These are phyloP conservation scores for Elaeis guineensis DNA, from an alignment of 176 grass and related monocot species.

Conservation along the genomic window DNA sequence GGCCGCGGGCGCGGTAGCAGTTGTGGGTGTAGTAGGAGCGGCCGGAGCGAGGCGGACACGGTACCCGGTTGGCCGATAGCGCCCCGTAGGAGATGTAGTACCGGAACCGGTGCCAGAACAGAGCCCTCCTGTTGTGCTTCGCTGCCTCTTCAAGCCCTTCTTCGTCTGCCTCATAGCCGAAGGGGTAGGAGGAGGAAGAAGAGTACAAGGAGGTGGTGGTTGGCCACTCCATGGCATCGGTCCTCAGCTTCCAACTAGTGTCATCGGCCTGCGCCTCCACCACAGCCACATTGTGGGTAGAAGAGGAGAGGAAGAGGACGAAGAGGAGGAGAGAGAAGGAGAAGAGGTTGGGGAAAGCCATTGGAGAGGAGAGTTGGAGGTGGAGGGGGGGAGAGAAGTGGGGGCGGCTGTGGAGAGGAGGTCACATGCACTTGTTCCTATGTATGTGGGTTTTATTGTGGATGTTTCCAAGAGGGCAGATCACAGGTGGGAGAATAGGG, in stretches of 20 bases:
- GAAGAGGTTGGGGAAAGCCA: not conserved
- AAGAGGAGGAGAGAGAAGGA: not conserved
- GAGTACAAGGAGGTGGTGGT: too few relatives aligned
- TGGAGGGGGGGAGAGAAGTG: not conserved
- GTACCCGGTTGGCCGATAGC: constrained; percentile 24
- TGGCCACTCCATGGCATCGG: constrained; percentile 3
- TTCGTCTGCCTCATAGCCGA: not conserved
- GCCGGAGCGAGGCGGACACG: constrained; percentile 25
- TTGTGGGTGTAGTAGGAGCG: constrained; percentile 32
- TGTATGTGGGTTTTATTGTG: too few relatives aligned
- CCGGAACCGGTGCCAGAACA: constrained; percentile 10
- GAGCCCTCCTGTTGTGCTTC: not conserved
- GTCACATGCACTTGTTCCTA: too few relatives aligned
- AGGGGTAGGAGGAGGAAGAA: constrained; percentile 10
- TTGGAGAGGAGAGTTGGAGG: not conserved
- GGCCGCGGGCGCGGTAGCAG: constrained; percentile 20
- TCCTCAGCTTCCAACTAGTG: not conserved
- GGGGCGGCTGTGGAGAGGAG: not conserved
- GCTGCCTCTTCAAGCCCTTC: not conserved
- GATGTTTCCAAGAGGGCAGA: too few relatives aligned
- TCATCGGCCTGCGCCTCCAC: not conserved
- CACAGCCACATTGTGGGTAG: not conserved
- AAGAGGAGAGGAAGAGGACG: not conserved
- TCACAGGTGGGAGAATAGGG: too few relatives aligned
- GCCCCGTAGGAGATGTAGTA: constrained; percentile 31